phyloP scores from a whole-genome alignment of 2,329 filamentous ascomycete species.

The Hypoxylon rubiginosum region DNA sequence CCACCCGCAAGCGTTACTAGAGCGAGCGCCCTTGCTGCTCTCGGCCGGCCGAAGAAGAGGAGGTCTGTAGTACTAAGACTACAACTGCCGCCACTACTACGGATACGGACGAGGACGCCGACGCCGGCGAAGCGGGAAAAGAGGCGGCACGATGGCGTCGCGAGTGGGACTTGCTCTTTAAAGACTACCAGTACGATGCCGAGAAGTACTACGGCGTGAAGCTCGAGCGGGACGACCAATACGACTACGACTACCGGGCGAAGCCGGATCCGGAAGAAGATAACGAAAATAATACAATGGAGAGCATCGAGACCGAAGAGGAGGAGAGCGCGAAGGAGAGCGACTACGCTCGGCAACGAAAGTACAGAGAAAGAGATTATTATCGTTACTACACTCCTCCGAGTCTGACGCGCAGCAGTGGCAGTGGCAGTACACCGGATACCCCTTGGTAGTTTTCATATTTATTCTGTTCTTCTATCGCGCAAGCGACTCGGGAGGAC shows the following conservation, averaged over 20 bases:
- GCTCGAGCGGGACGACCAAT: background rate
- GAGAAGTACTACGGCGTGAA: background rate
- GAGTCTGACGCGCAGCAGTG: background rate
- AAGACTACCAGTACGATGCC: background rate
- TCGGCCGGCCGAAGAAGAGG: background rate
- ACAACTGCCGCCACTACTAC: too few relatives aligned
- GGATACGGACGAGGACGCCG: background rate
- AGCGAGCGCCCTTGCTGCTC: background rate
- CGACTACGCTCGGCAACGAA: background rate
- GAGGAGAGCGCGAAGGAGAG: background rate
- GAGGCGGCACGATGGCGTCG: background rate
- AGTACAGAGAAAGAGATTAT: background rate
- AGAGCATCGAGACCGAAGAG: background rate
- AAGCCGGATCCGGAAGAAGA: too few relatives aligned
- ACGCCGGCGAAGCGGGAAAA: background rate
- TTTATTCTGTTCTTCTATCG: background rate
- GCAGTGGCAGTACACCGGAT: background rate
- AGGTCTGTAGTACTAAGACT: too few relatives aligned
- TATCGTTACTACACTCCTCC: background rate
- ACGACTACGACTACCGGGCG: background rate
- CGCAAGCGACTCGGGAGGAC: background rate
- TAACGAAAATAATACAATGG: background rate
- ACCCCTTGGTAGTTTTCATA: background rate
- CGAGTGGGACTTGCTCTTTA: background rate
- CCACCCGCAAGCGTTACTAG: constrained; percentile 78